These are phyloP conservation scores for Plasmodium yoelii DNA, from an alignment of 169 alveolate species.

Conservation along the genomic window DNA sequence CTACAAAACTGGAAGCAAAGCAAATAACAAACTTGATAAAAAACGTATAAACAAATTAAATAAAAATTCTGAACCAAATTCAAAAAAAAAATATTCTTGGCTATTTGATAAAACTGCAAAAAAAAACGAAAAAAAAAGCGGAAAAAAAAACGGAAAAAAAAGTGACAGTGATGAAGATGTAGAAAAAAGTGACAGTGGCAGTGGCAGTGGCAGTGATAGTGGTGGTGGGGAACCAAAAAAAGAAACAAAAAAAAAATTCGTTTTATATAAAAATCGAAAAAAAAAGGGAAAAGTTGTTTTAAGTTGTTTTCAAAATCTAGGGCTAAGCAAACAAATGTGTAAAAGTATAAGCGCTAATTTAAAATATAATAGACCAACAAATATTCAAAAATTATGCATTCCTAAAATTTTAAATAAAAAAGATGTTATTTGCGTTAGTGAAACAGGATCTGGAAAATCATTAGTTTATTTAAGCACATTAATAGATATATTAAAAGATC, in stretches of 20 bases:
- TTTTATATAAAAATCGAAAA: conserved; percentile 50
- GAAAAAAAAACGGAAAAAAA: not conserved
- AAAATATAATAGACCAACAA: conserved; percentile 92
- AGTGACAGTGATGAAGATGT: not conserved
- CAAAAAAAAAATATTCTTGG: not conserved
- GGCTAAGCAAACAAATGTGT: conserved; percentile 82
- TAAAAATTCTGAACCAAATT: too few relatives aligned
- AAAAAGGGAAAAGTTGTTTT: conserved; percentile 77
- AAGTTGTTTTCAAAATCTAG: conserved; percentile 83
- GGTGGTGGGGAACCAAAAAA: too few relatives aligned
- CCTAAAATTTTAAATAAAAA: conserved; percentile 93
- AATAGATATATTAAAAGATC: conserved; percentile 91
- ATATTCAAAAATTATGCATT: conserved; percentile 94
- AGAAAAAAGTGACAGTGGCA: not conserved
- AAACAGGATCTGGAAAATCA: conserved; percentile 98
- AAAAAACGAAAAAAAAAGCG: not conserved
- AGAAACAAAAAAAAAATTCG: conserved; percentile 23
- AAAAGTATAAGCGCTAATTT: conserved; percentile 80
- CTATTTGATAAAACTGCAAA: not conserved
- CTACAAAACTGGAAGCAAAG: not conserved
- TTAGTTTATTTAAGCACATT: conserved; percentile 95
- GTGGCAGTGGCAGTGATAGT: not conserved
- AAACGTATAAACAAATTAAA: not conserved
- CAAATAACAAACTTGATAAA: not conserved
- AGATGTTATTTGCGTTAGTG: conserved; percentile 94